Evolutionary conservation across 371 early-diverging fungal species (phyloP).

Genomic region (Lichtheimia corymbifera): DNA sequence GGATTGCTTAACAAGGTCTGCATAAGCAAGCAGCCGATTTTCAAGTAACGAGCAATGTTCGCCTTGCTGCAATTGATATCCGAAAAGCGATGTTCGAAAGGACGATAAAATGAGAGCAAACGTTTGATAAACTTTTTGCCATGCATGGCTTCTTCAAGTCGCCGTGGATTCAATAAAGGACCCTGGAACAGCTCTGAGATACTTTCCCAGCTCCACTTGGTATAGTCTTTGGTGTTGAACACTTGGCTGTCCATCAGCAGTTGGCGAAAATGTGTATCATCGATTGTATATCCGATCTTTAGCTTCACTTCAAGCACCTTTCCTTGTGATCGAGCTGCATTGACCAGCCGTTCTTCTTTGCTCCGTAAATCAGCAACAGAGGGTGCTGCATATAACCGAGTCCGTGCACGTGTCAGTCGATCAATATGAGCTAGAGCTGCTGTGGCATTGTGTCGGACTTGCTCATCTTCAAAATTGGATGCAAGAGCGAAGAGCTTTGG

Average conservation of each 20-base stretch:
- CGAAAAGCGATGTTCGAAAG: slow-evolving; percentile 74
- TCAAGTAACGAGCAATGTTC: slow-evolving; percentile 54
- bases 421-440: slow-evolving; percentile 79
- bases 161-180: slow-evolving; percentile 68
- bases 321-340: slow-evolving; percentile 38
- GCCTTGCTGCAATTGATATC: slow-evolving; percentile 58
- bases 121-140: slow-evolving; percentile 78
- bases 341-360: slow-evolving; percentile 20
- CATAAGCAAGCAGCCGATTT: slow-evolving; percentile 68
- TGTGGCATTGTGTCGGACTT: slow-evolving; percentile 74
- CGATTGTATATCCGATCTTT: slow-evolving; percentile 73
- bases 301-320: slow-evolving; percentile 71
- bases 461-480: slow-evolving; percentile 75
- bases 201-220: slow-evolving; percentile 85
- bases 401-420: slow-evolving; percentile 46
- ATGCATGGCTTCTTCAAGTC: slow-evolving; percentile 79
- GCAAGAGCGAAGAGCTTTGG: slow-evolving; percentile 78
- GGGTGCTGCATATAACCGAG: slow-evolving; percentile 13
- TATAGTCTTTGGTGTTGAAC: slow-evolving; percentile 70
- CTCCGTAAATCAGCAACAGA: slow-evolving; percentile 19
- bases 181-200: slow-evolving; percentile 78
- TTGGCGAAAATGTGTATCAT: slow-evolving; percentile 71
- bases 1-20: slow-evolving; percentile 58
- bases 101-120: slow-evolving; percentile 75
- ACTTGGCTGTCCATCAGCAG: slow-evolving; percentile 76